These are phyloP conservation scores for Naganishia friedmannii DNA, from an alignment of 768 basidiomycete genomes.

Conservation along the genomic window DNA sequence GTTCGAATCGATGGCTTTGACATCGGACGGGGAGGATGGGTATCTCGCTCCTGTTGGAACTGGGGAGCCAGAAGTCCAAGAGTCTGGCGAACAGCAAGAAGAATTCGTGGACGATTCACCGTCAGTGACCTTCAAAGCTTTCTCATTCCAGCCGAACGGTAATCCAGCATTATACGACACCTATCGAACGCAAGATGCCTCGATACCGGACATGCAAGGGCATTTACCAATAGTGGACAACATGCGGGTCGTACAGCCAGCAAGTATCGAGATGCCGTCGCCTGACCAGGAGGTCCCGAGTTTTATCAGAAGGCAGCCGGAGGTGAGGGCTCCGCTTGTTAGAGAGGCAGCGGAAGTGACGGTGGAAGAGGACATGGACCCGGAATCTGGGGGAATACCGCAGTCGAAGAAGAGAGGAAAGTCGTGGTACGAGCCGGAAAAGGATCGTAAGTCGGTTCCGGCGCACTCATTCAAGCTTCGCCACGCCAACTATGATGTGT, in stretches of 20 bases:
- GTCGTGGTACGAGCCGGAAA: constrained; percentile 31
- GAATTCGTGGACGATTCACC: background rate
- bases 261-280: background rate
- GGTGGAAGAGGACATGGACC: constrained; percentile 13
- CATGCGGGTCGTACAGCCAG: background rate
- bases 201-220: constrained; percentile 2
- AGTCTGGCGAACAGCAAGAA: constrained; percentile 3
- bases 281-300: background rate
- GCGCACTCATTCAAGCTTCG: no score
- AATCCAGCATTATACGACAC: constrained; percentile 10
- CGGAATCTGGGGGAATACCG: background rate
- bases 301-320: background rate
- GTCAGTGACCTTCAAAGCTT: background rate
- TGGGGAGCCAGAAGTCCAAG: background rate
- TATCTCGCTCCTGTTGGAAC: background rate
- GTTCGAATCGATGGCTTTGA: constrained; percentile 6
- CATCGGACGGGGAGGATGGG: background rate
- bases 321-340: background rate
- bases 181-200: background rate
- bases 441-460: constrained; percentile 26
- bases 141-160: background rate
- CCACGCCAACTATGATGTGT: background rate
- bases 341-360: constrained; percentile 2
- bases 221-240: background rate
- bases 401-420: background rate